Conservation (phyloP, 2,329 filamentous ascomycete species). For the Calonectria pseudoturangicola region DNA sequence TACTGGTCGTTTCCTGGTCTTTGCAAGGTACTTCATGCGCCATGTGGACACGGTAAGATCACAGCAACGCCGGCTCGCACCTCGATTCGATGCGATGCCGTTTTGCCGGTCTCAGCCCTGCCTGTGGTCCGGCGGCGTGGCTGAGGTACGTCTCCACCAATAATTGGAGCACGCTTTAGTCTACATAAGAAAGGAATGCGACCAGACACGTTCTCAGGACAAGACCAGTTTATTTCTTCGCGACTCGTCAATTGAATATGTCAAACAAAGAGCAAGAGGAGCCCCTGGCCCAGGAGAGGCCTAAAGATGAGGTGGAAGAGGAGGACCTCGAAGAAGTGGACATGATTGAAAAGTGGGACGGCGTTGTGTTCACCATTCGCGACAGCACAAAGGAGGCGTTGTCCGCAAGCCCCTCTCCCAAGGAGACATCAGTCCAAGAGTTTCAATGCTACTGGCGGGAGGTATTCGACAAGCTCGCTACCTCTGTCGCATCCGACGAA, state of each 20-base stretch:
- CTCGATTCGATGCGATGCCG: not conserved
- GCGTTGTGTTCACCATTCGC: conserved; percentile 9
- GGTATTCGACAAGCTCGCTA: conserved; percentile 7
- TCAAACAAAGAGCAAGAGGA: not conserved
- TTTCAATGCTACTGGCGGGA: conserved; percentile 25
- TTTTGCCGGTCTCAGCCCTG: not conserved
- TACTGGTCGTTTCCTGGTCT: not conserved
- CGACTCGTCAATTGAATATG: not conserved
- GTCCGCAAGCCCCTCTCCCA: conserved; percentile 1
- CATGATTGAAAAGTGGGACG: conserved; percentile 19
- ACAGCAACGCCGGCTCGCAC: not conserved
- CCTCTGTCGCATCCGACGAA: not conserved
- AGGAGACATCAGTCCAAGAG: not conserved
- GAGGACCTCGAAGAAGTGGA: not conserved
- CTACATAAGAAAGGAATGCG: conserved; percentile 2
- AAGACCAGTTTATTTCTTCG: not conserved
- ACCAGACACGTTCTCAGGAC: not conserved
- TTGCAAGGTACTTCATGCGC: conserved; percentile 7
- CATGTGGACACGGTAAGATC: not conserved
- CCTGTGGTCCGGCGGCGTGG: conserved; percentile 3
- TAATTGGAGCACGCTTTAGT: not conserved
- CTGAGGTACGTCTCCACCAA: conserved; percentile 2
- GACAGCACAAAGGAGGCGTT: conserved; percentile 23
- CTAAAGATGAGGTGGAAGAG: not conserved
- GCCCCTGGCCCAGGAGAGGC: not conserved